A percentile compares a stretch with the other conserved stretches of the same genome.
Conservation (phyloP, 2,329 filamentous ascomycete species). For the Parasarocladium wereldwijsianum region DNA sequence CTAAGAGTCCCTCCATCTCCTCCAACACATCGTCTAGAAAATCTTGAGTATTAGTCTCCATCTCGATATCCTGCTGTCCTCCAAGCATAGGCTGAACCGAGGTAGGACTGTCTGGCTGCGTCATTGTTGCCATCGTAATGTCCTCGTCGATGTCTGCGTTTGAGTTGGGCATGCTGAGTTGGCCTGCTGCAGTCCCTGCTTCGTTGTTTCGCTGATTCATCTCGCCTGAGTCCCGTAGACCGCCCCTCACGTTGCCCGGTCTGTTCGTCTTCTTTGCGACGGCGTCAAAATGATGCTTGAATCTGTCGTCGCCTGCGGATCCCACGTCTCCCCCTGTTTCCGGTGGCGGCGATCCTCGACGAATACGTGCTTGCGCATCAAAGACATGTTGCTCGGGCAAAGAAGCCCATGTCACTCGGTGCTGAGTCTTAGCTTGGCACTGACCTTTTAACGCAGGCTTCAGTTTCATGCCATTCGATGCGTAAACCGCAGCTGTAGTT, state of each 20-base stretch:
- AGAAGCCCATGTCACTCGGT: slow-evolving; percentile 23
- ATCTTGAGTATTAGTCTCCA: slow-evolving; percentile 8
- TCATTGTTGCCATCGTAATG: too few relatives aligned
- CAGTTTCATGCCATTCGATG: not conserved
- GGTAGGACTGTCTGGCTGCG: too few relatives aligned
- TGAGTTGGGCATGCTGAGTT: too few relatives aligned
- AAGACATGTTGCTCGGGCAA: slow-evolving; percentile 13
- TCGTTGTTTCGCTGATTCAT: too few relatives aligned
- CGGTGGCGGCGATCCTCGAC: slow-evolving; percentile 29
- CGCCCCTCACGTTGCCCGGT: too few relatives aligned
- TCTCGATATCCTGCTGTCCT: not conserved
- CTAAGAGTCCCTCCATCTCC: slow-evolving; percentile 20
- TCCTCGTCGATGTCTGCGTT: too few relatives aligned
- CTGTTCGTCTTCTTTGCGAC: slow-evolving; percentile 23
- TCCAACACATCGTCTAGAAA: slow-evolving; percentile 21
- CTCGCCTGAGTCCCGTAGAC: too few relatives aligned
- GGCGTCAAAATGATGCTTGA: slow-evolving; percentile 31
- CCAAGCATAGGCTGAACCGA: slow-evolving; percentile 12
- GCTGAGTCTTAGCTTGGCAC: slow-evolving; percentile 10
- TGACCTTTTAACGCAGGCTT: slow-evolving; percentile 16
- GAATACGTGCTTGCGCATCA: slow-evolving; percentile 7
- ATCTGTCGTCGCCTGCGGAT: slow-evolving; percentile 21
- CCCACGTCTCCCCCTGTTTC: slow-evolving; percentile 18
- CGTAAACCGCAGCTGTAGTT: not conserved
- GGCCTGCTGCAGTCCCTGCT: too few relatives aligned